These are phyloP conservation scores for Diaporthe humulicola DNA, from an alignment of 2,329 filamentous ascomycete species.

Conservation along the genomic window DNA sequence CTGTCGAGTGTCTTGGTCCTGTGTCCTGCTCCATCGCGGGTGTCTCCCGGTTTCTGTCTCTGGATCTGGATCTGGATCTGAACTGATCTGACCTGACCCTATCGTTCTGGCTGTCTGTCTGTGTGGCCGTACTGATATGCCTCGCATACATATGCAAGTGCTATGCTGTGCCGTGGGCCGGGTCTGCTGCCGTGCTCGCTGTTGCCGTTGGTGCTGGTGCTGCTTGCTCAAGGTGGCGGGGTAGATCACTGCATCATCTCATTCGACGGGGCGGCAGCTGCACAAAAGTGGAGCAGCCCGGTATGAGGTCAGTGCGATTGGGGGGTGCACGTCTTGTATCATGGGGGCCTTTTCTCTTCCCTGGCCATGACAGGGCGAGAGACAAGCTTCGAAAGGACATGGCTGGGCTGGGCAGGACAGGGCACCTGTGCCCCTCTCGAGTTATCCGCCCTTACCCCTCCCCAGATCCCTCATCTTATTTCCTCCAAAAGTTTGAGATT, in stretches of 20 bases:
- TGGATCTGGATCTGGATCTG: not conserved
- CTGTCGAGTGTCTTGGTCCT: not conserved
- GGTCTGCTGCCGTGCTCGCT: not conserved
- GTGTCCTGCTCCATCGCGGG: not conserved
- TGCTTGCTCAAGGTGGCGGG: conserved; percentile 20
- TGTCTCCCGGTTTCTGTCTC: conserved; percentile 12
- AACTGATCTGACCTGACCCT: not conserved
- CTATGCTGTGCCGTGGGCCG: conserved; percentile 10
- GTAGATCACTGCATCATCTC: conserved; percentile 19
- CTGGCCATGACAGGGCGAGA: conserved; percentile 1
- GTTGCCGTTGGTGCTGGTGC: not conserved
- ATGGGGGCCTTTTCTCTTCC: not conserved
- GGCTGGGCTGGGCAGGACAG: conserved; percentile 6
- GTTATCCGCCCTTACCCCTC: not conserved
- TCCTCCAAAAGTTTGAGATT: conserved; percentile 2
- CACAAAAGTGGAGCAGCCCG: conserved; percentile 26
- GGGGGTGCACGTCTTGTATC: not conserved
- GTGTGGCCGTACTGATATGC: conserved; percentile 13
- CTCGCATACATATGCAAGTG: conserved; percentile 24
- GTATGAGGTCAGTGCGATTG: conserved; percentile 29
- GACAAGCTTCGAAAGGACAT: conserved; percentile 22
- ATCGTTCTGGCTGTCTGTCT: not conserved
- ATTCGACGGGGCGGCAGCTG: conserved; percentile 21
- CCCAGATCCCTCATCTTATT: no score
- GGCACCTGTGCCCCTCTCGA: not conserved